Evolutionary conservation across 208 protist genomes (phyloP).

Genomic region (Leishmania arabica): DNA sequence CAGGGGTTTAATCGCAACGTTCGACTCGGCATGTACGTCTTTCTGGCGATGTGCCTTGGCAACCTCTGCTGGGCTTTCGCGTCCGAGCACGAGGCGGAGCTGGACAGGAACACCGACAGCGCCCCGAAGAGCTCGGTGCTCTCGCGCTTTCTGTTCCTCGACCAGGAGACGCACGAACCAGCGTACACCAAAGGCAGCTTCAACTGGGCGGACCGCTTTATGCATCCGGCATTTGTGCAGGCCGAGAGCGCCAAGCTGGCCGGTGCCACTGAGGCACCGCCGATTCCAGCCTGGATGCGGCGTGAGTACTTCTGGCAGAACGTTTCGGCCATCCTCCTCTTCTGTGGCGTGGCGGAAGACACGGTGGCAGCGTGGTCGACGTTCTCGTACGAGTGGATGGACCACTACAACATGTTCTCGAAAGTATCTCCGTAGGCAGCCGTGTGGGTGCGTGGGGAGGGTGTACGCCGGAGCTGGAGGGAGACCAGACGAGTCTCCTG

Average conservation of each 20-base stretch:
- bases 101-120: constrained; percentile 48
- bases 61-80: constrained; percentile 79
- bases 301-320: constrained; percentile 88
- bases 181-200: constrained; percentile 55
- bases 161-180: constrained; percentile 28
- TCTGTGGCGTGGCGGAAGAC: constrained; percentile 50
- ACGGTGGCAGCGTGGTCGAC: constrained; percentile 39
- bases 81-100: constrained; percentile 69
- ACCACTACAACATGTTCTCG: constrained; percentile 91
- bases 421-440: constrained; percentile 36
- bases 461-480: not conserved
- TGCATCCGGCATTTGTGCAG: constrained; percentile 79
- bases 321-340: constrained; percentile 48
- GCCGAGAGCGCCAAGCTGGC: constrained; percentile 44
- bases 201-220: constrained; percentile 72
- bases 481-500: not conserved
- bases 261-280: constrained; percentile 40
- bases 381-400: constrained; percentile 65
- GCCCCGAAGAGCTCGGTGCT: constrained; percentile 34
- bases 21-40: constrained; percentile 60
- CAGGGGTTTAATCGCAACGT: constrained; percentile 75
- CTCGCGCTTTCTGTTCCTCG: constrained; percentile 59
- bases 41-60: constrained; percentile 73
- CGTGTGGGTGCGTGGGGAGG: too few relatives aligned
- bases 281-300: constrained; percentile 86